Conservation (phyloP, 192 early-diverging fungal species). For the Linderina pennispora region DNA sequence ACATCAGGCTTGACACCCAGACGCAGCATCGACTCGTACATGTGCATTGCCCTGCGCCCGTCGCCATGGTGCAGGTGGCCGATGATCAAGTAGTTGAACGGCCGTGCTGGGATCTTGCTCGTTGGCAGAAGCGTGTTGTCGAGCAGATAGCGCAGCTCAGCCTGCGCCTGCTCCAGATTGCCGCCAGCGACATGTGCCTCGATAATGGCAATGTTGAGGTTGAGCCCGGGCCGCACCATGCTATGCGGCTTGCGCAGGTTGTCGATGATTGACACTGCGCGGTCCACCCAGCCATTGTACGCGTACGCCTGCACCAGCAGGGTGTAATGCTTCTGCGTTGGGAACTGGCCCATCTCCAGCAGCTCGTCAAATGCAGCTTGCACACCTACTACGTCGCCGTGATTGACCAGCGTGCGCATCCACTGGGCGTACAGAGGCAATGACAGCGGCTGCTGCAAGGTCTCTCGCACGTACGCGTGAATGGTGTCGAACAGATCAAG, state of each 20-base stretch:
- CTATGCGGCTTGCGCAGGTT: slow-evolving; percentile 30
- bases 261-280: slow-evolving; percentile 29
- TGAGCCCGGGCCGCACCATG: slow-evolving; percentile 13
- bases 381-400: slow-evolving; percentile 36
- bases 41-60: slow-evolving; percentile 64
- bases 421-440: slow-evolving; percentile 36
- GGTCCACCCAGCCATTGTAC: slow-evolving; percentile 31
- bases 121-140: slow-evolving; percentile 21
- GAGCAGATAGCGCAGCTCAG: slow-evolving; percentile 22
- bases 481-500: slow-evolving; percentile 38
- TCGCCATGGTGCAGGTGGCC: slow-evolving; percentile 38
- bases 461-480: slow-evolving; percentile 29
- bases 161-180: slow-evolving; percentile 29
- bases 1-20: slow-evolving; percentile 69
- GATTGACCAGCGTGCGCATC: slow-evolving; percentile 39
- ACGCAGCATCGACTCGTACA: slow-evolving; percentile 73
- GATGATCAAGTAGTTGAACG: slow-evolving; percentile 40
- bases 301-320: slow-evolving; percentile 38
- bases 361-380: slow-evolving; percentile 43
- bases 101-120: slow-evolving; percentile 27
- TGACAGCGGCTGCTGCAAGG: slow-evolving; percentile 28
- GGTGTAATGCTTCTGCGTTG: slow-evolving; percentile 37
- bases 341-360: slow-evolving; percentile 33
- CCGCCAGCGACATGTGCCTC: slow-evolving; percentile 37
- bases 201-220: slow-evolving; percentile 30